A percentile compares a stretch with the other conserved stretches of the same genome.
phyloP scores from a whole-genome alignment of 805 yeast genomes.

The Isabelozyma rhagii region DNA sequence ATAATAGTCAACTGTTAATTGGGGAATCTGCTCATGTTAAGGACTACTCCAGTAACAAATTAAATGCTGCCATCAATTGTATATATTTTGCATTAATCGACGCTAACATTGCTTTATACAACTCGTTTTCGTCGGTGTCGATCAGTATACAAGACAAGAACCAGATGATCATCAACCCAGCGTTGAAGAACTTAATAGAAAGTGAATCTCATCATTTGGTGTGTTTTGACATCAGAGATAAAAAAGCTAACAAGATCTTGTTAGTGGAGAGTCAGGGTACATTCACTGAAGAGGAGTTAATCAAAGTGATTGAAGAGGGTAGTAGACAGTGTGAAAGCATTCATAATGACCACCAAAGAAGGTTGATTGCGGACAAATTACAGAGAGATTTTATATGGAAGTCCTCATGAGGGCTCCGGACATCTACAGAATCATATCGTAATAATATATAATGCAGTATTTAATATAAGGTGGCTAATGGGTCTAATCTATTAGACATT shows the following conservation, averaged over 20 bases:
- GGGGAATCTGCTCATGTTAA: constrained; percentile 12
- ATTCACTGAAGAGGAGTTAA: constrained; percentile 56
- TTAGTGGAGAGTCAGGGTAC: constrained; percentile 70
- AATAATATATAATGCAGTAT: background rate
- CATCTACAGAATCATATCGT: too few relatives aligned
- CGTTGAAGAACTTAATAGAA: constrained; percentile 34
- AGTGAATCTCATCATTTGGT: constrained; percentile 63
- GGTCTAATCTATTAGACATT: constrained; percentile 30
- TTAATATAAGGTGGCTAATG: constrained; percentile 42
- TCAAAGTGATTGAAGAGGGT: constrained; percentile 50
- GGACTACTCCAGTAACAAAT: constrained; percentile 44
- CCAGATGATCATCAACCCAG: constrained; percentile 43
- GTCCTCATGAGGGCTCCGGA: background rate
- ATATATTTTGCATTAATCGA: constrained; percentile 72
- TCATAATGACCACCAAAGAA: constrained; percentile 44
- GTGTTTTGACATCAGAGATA: constrained; percentile 55
- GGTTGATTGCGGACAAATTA: constrained; percentile 45
- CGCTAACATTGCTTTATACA: constrained; percentile 67
- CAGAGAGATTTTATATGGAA: constrained; percentile 61
- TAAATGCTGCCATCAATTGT: constrained; percentile 71
- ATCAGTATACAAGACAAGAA: constrained; percentile 32
- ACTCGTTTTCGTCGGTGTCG: constrained; percentile 59
- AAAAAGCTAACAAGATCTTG: constrained; percentile 53
- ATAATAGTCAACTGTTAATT: constrained; percentile 5
- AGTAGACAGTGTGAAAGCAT: constrained; percentile 44